A percentile compares a stretch with the other conserved stretches of the same genome.
phyloP scores from a whole-genome alignment of 1,139 yeast species.

The Taiozyma sp. region DNA sequence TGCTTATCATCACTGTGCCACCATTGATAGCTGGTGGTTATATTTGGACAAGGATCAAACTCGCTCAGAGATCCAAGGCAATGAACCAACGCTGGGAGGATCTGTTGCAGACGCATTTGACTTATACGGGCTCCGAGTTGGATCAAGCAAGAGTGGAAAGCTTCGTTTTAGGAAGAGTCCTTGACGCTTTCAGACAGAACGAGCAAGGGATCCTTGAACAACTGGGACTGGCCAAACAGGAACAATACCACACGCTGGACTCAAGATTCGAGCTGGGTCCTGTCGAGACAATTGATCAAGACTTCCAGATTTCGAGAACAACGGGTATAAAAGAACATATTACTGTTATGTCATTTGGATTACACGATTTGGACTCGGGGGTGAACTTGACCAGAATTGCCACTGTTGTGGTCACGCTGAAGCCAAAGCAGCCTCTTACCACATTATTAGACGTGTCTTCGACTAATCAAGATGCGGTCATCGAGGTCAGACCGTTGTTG shows the following conservation, averaged over 20 bases:
- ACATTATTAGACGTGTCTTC: slow-evolving; percentile 16
- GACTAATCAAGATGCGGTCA: slow-evolving; percentile 22
- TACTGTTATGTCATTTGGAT: slow-evolving; percentile 26
- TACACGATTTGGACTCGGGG: slow-evolving; percentile 23
- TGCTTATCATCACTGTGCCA: slow-evolving; percentile 31
- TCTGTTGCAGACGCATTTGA: slow-evolving; percentile 12
- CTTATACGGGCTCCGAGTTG: slow-evolving; percentile 13
- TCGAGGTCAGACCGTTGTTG: slow-evolving; percentile 29
- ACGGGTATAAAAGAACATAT: slow-evolving; percentile 18
- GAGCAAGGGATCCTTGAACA: slow-evolving; percentile 27
- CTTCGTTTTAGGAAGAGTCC: slow-evolving; percentile 26
- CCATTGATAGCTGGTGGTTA: slow-evolving; percentile 30
- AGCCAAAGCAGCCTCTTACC: slow-evolving; percentile 11
- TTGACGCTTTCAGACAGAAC: slow-evolving; percentile 30
- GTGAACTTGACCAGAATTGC: slow-evolving; percentile 24
- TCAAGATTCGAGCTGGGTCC: slow-evolving; percentile 26
- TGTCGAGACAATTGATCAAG: slow-evolving; percentile 29
- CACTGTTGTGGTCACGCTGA: slow-evolving; percentile 14
- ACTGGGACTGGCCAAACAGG: slow-evolving; percentile 14
- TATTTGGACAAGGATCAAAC: slow-evolving; percentile 19
- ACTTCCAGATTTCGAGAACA: slow-evolving; percentile 17
- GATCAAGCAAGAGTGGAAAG: slow-evolving; percentile 12
- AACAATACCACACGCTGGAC: slow-evolving; percentile 8
- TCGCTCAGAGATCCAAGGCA: slow-evolving; percentile 14
- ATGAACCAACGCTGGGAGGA: slow-evolving; percentile 17